Conservation (phyloP, 2,329 filamentous ascomycete species). For the Pezicula rhizophila region DNA sequence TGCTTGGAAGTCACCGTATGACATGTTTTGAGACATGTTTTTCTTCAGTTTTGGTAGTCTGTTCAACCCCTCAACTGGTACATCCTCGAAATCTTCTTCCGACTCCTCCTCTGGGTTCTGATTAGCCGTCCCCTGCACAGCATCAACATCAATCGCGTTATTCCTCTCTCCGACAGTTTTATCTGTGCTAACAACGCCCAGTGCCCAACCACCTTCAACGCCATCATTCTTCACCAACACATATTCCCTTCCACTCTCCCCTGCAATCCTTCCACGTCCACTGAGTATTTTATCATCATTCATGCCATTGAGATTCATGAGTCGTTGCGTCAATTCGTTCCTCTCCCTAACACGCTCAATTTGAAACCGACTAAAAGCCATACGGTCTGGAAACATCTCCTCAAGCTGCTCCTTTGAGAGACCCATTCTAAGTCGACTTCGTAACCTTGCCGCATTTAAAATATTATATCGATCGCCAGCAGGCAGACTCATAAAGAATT, state of each 20-base stretch:
- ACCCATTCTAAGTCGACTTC: slow-evolving; percentile 89
- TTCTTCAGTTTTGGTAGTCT: slow-evolving; percentile 23
- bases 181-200: slow-evolving; percentile 85
- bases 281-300: slow-evolving; percentile 66
- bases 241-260: slow-evolving; percentile 89
- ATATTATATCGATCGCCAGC: slow-evolving; percentile 94
- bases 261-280: slow-evolving; percentile 61
- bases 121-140: slow-evolving; percentile 49
- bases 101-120: slow-evolving; percentile 53
- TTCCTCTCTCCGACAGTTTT: slow-evolving; percentile 73
- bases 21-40: slow-evolving; percentile 12
- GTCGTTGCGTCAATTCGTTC: slow-evolving; percentile 86
- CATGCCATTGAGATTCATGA: slow-evolving; percentile 95
- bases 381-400: slow-evolving; percentile 92
- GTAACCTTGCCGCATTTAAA: slow-evolving; percentile 81
- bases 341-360: slow-evolving; percentile 89
- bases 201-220: slow-evolving; percentile 89
- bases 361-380: slow-evolving; percentile 95
- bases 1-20: slow-evolving; percentile 20
- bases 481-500: slow-evolving; percentile 90
- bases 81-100: slow-evolving; percentile 53
- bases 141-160: slow-evolving; percentile 90
- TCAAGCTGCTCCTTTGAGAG: slow-evolving; percentile 94
- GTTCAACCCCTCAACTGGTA: slow-evolving; percentile 30
- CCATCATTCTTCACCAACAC: slow-evolving; percentile 94